Evolutionary conservation across 169 alveolate species (phyloP).

Genomic region (Ichthyophthirius multifiliis): DNA sequence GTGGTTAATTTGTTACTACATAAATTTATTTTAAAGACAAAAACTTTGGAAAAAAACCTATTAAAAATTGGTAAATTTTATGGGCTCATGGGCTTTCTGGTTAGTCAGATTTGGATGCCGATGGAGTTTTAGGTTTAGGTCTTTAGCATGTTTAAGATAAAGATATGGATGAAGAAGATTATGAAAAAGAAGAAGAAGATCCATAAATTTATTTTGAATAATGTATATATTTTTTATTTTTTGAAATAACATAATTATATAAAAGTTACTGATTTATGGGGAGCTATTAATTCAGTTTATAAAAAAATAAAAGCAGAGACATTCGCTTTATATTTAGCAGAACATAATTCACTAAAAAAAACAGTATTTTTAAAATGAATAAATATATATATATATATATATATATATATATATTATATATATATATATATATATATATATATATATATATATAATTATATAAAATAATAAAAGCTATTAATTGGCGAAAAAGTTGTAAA

Average conservation of each 20-base stretch:
- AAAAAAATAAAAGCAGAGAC: neutral
- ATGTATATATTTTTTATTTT: neutral
- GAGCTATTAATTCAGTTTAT: neutral
- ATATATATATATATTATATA: no score
- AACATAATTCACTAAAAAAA: neutral
- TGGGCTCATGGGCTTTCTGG: neutral
- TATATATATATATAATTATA: neutral
- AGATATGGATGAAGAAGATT: neutral
- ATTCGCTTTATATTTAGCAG: neutral
- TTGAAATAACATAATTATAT: neutral
- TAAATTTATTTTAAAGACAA: neutral
- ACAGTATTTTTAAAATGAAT: neutral
- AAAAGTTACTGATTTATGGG: neutral
- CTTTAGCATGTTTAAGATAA: neutral
- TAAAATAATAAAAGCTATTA: neutral
- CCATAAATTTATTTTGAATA: neutral
- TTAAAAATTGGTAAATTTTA: neutral
- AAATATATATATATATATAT: no score
- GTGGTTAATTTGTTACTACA: neutral
- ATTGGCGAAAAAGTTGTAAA: neutral
- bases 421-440: no score
- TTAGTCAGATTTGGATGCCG: neutral
- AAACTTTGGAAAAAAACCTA: neutral
- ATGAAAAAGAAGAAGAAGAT: neutral
- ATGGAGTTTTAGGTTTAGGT: constrained; percentile 6